Percentiles rank a stretch among this genome's conserved stretches.
Conservation (phyloP, 192 early-diverging fungal genomes). For the Coemansia javaensis region DNA sequence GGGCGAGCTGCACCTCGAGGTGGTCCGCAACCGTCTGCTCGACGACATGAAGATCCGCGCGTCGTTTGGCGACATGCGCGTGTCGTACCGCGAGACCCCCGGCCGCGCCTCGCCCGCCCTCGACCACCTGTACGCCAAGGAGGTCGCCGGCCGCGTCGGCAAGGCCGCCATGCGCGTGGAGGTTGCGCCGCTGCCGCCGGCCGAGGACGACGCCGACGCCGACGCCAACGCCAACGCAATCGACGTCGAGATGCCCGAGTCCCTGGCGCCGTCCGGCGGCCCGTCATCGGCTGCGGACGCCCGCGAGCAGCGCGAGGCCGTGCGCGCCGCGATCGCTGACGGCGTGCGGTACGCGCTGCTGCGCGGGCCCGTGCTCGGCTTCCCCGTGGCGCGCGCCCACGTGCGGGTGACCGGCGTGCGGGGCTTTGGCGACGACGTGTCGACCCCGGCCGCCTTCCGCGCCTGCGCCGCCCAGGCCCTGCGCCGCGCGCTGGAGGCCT, state of each 20-base stretch:
- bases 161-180: slow-evolving; percentile 58
- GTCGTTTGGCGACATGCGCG: slow-evolving; percentile 77
- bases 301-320: slow-evolving; percentile 9
- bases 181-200: no score
- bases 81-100: slow-evolving; percentile 81
- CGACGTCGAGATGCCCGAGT: slow-evolving; percentile 9
- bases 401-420: slow-evolving; percentile 54
- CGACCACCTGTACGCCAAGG: slow-evolving; percentile 59
- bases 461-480: slow-evolving; percentile 62
- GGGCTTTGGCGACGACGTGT: slow-evolving; percentile 52
- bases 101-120: slow-evolving; percentile 24
- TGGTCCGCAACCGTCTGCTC: slow-evolving; percentile 78
- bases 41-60: slow-evolving; percentile 73
- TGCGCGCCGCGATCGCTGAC: slow-evolving; percentile 53
- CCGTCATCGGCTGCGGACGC: not conserved
- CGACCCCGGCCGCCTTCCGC: slow-evolving; percentile 58
- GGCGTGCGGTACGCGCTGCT: slow-evolving; percentile 66
- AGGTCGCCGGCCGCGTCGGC: slow-evolving; percentile 64
- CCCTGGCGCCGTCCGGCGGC: not conserved
- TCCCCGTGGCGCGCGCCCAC: slow-evolving; percentile 61
- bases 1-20: slow-evolving; percentile 94
- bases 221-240: slow-evolving; percentile 11
- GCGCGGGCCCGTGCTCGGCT: slow-evolving; percentile 75
- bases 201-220: no score
- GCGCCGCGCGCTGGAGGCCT: slow-evolving; percentile 50